Base-by-base conservation (phyloP, 208 protist genomes). In the Trypanosoma scelopori region DNA sequence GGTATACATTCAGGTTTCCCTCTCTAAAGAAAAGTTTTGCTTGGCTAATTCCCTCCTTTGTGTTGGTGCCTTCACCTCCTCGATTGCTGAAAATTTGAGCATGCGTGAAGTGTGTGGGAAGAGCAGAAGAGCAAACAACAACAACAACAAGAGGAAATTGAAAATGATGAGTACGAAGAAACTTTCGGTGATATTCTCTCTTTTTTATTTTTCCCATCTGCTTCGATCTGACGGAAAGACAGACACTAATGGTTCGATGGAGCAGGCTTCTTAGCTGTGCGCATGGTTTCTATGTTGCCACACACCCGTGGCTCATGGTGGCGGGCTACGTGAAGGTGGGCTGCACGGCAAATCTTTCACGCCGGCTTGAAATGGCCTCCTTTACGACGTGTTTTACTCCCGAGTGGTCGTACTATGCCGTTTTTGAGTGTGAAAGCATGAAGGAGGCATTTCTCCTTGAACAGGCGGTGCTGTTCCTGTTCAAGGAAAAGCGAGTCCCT, bases 351-450 rank as follows among this genome's bases (percentile, higher is more conserved):
- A 69, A 81, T 20, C 64, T 88, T 5, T 76, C 85, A 27, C 79
- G 75, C 37, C 80, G 86, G 6, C 74, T 92, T 6, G 67, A 86
- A 55, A 92, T 83, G 76, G 69, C 77, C 13, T 85, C 82, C 15
- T 92, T 88, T 57, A 82, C 67, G 46, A 92, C 86, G 2, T 92
- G 86, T 42, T 92, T 92, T 32, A 92, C 86, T 27, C 78, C 82
- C 5, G 80, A 92, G 57, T 92, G 86, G 83, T 63, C 67, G 25
- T 92, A 88, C 27, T 74, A 75, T 32, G 48, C 76, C 22, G 77
- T 85, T 37, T 83, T 90, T 48, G 77, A 87, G 53, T 89, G 78
- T 65, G 49, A 69, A 37, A 71, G 69, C 16, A 57, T 65, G 15
- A 71, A 79, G 28, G 78, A 92, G 27, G 86, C 86, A 18, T 73